Evolutionary conservation across 1,139 yeast genomes (phyloP), one percentile per base, ranked within the genome.

Genomic region (Geotrichum klebahnii): DNA sequence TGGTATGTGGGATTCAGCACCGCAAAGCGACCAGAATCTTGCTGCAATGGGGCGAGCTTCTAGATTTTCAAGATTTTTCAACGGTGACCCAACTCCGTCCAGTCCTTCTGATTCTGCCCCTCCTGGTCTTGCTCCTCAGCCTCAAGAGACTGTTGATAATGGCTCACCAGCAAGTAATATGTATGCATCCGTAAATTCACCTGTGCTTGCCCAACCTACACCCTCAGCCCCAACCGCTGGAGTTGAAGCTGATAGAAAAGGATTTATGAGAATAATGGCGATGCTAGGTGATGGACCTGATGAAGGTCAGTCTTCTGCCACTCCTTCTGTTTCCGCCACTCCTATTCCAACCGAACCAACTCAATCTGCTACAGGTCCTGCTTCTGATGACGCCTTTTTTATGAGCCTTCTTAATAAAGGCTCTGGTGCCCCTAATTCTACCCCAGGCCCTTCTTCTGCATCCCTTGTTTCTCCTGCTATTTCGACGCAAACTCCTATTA

Each of bases 191-290:
- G 31, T n/a, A 24, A 24, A 23, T 14, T 16, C 40, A 2, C 38
- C 43, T 17, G 38, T 12, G 23, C 5, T 46, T 24, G 41, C 42
- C 19, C 40, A 35, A 22, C 12, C 35, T 32, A 23, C 40, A 4
- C 20, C 46, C 8, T 32, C 40, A 10, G 34, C 12, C 9, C 47
- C 40, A n/a, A 14, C 19, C 16, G 16, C 31, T 22, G 49, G 38
- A 17, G 22, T 20, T 23, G 62, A 54, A 37, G 61, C 59, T n/a
- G 69, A 65, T 51, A 60, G 55, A 51, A 62, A 60, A 39, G 70
- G 70, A 16, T 64, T 63, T 52, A 58, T 57, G 51, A 57, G 69
- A n/a, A 65, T 66, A 28, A 61, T 66, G 65, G 62, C 63, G 1
- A 62, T 64, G 61, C 62, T 67, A 23, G 68, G 65, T 5, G 57